phyloP scores from a whole-genome alignment of 2,329 filamentous ascomycete species.

The Neonectria hederae region DNA sequence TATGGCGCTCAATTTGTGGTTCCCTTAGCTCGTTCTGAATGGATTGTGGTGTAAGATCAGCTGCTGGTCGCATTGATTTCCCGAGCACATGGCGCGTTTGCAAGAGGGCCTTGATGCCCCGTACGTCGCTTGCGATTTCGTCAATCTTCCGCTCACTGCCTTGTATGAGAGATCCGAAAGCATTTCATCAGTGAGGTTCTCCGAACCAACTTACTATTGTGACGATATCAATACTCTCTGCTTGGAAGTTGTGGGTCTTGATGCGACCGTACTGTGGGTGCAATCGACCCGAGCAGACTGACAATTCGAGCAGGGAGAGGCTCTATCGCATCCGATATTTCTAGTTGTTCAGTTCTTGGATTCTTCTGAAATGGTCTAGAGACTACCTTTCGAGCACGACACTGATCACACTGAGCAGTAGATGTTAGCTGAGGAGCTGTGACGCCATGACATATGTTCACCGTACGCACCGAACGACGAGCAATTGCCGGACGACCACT shows the following conservation, averaged over 20 bases:
- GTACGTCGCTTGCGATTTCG: constrained; percentile 46
- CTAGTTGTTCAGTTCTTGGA: neutral
- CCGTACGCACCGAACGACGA: constrained; percentile 31
- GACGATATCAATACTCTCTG: constrained; percentile 50
- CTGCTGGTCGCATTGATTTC: too few species aligned
- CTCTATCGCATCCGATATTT: constrained; percentile 36
- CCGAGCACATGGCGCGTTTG: constrained; percentile 28
- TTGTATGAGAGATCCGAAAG: fast-evolving
- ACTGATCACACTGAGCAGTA: constrained; percentile 35
- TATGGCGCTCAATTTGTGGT: neutral
- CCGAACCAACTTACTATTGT: constrained; percentile 45
- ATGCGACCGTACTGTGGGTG: constrained; percentile 44
- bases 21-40: neutral
- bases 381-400: constrained; percentile 33
- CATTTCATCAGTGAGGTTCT: neutral
- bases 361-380: neutral
- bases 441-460: neutral
- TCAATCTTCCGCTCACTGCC: constrained; percentile 52
- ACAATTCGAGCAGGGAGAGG: constrained; percentile 45
- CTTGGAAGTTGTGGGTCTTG: constrained; percentile 39
- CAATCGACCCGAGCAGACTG: constrained; percentile 45
- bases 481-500: constrained; percentile 16
- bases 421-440: neutral
- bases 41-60: neutral
- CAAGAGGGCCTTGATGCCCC: constrained; percentile 44